These are phyloP conservation scores for Plantago lanceolata DNA, from an alignment of 305 asterid species.

Conservation along the genomic window DNA sequence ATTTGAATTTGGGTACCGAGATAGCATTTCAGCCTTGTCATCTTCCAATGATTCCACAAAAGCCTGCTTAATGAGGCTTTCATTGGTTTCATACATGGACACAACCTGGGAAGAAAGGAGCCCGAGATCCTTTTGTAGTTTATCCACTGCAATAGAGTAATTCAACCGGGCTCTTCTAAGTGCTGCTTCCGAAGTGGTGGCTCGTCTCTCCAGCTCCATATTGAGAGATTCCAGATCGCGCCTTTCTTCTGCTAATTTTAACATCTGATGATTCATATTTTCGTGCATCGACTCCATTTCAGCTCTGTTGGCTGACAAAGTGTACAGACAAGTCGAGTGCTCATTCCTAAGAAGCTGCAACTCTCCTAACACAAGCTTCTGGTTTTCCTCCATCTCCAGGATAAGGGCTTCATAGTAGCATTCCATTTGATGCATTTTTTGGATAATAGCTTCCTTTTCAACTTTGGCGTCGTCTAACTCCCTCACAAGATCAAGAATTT, in stretches of 20 bases:
- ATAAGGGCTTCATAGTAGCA: conserved; percentile 87
- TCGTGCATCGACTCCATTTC: conserved; percentile 63
- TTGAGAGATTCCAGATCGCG: conserved; percentile 53
- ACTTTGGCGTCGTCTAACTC: conserved; percentile 83
- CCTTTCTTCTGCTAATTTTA: conserved; percentile 61
- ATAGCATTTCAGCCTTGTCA: conserved; percentile 28
- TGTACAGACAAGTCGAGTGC: conserved; percentile 76
- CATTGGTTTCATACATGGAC: conserved; percentile 87
- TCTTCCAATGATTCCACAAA: conserved; percentile 53
- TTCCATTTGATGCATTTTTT: conserved; percentile 95
- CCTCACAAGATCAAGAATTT: conserved; percentile 75
- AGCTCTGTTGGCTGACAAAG: conserved; percentile 57
- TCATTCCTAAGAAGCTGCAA: conserved; percentile 73
- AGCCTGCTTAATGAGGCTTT: conserved; percentile 82
- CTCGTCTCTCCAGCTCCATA: conserved; percentile 77
- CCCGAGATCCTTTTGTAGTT: conserved; percentile 90
- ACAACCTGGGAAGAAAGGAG: conserved; percentile 93
- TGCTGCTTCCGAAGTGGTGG: conserved; percentile 76
- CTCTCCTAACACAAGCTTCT: conserved; percentile 78
- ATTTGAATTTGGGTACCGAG: conserved; percentile 40
- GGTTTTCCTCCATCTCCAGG: conserved; percentile 92
- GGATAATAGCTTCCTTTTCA: conserved; percentile 66
- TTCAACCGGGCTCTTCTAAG: conserved; percentile 84
- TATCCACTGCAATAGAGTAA: conserved; percentile 94
- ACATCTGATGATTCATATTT: conserved; percentile 56